phyloP scores from a whole-genome alignment of 371 early-diverging fungal species.

The Apophysomyces trapeziformis region DNA sequence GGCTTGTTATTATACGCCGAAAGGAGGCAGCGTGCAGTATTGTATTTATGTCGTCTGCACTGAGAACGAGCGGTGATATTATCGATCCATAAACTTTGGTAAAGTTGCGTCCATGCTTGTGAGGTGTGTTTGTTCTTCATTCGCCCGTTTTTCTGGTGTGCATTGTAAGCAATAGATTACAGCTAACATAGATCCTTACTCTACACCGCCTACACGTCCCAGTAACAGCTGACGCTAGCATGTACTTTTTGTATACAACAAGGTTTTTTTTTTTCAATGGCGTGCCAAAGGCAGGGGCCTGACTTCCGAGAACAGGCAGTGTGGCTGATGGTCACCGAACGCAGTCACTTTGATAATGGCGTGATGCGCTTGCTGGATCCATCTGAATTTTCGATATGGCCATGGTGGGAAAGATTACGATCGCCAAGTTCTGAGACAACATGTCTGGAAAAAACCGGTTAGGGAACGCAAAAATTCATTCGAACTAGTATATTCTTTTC shows the following conservation, averaged over 20 bases:
- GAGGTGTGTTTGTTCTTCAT: conserved; percentile 4
- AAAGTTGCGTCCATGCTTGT: not conserved
- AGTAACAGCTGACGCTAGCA: conserved; percentile 4
- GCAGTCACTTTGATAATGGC: too few relatives aligned
- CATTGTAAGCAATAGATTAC: not conserved
- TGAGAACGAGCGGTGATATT: not conserved
- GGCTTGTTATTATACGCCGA: not conserved
- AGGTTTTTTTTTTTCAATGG: not conserved
- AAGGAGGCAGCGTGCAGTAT: not conserved
- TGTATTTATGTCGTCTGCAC: not conserved
- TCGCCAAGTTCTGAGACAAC: too few relatives aligned
- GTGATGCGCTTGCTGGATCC: too few relatives aligned
- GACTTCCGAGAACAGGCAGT: too few relatives aligned
- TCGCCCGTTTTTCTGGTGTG: not conserved
- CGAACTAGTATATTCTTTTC: too few relatives aligned
- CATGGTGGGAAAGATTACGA: too few relatives aligned
- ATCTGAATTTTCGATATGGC: too few relatives aligned
- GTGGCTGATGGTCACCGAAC: too few relatives aligned
- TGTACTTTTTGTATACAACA: not conserved
- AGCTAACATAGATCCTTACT: not conserved
- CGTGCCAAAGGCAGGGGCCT: conserved; percentile 1
- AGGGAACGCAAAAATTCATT: too few relatives aligned
- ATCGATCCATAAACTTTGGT: not conserved
- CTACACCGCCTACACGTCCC: conserved; percentile 7
- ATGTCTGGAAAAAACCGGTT: too few relatives aligned